A percentile compares a stretch with the other conserved stretches of the same genome.
phyloP scores from a whole-genome alignment of 352 stramenopile species.

The Achlya hypogyna region DNA sequence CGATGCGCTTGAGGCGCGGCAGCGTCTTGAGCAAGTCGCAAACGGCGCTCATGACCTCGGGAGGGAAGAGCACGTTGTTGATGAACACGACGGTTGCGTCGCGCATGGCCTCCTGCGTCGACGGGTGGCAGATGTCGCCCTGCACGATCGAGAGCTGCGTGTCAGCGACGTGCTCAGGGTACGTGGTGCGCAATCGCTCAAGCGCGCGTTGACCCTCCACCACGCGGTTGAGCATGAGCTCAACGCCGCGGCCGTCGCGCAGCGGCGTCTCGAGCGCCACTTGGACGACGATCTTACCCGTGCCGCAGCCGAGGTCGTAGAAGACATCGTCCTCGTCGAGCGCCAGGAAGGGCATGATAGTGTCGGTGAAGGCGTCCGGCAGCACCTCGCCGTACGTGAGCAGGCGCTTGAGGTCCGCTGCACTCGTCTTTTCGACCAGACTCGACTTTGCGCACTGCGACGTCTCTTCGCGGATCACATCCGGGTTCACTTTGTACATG shows the following conservation, averaged over 20 bases:
- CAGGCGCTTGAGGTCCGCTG: conserved; percentile 55
- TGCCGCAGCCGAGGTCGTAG: conserved; percentile 75
- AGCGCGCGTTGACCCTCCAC: conserved; percentile 45
- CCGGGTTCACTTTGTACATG: conserved; percentile 60
- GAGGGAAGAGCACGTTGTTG: conserved; percentile 80
- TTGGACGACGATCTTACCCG: conserved; percentile 73
- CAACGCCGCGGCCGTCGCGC: conserved; percentile 55
- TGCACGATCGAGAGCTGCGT: conserved; percentile 61
- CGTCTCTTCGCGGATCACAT: conserved; percentile 57
- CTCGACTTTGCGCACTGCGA: conserved; percentile 42
- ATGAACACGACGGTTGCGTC: conserved; percentile 80
- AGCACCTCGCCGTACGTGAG: conserved; percentile 80
- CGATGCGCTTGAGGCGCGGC: conserved; percentile 48
- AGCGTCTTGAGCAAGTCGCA: conserved; percentile 52
- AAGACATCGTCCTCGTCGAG: conserved; percentile 63
- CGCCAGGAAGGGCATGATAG: conserved; percentile 55
- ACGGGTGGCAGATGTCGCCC: conserved; percentile 62
- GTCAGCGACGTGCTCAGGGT: conserved; percentile 30
- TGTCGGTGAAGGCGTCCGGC: conserved; percentile 48
- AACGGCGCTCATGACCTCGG: conserved; percentile 64
- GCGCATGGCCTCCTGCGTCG: conserved; percentile 38
- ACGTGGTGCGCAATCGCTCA: conserved; percentile 33
- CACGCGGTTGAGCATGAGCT: conserved; percentile 81
- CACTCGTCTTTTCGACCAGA: conserved; percentile 56
- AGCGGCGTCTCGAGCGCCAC: conserved; percentile 60